These are phyloP conservation scores for Hyphodiscus sp. DNA, from an alignment of 2,329 filamentous ascomycete species.

Conservation along the genomic window DNA sequence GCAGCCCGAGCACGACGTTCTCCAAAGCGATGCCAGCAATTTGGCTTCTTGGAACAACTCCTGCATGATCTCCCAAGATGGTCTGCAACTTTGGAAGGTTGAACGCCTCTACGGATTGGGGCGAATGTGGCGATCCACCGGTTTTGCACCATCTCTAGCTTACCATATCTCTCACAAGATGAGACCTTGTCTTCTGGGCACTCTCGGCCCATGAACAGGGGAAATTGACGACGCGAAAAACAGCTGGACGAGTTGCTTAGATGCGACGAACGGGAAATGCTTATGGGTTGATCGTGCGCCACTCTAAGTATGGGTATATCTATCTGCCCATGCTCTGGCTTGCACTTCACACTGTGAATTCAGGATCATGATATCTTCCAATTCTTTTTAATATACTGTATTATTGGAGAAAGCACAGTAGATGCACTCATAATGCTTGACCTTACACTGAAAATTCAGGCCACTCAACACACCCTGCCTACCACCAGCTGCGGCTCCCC, in stretches of 20 bases:
- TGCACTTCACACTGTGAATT: not conserved
- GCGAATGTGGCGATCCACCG: not conserved
- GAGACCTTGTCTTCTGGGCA: not conserved
- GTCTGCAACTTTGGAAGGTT: not conserved
- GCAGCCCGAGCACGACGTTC: not conserved
- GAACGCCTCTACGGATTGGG: not conserved
- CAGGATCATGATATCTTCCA: not conserved
- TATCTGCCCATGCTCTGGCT: not conserved
- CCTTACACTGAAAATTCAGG: constrained; percentile 6
- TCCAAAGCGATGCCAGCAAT: not conserved
- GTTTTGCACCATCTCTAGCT: not conserved
- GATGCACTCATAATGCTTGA: not conserved
- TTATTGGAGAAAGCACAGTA: not conserved
- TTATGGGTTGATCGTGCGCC: not conserved
- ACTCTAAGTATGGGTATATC: not conserved
- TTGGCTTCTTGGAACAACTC: not conserved
- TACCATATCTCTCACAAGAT: not conserved
- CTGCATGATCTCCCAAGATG: not conserved
- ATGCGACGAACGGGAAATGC: not conserved
- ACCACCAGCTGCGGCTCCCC: constrained; percentile 4
- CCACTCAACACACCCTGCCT: constrained; percentile 3
- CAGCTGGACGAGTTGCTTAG: not conserved
- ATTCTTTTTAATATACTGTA: not conserved
- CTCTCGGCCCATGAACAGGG: not conserved
- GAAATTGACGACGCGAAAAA: not conserved